Evolutionary conservation across 257 asterid genomes (phyloP), one percentile per base, ranked within the genome.

Genomic region (Gardenia jasminoides): DNA sequence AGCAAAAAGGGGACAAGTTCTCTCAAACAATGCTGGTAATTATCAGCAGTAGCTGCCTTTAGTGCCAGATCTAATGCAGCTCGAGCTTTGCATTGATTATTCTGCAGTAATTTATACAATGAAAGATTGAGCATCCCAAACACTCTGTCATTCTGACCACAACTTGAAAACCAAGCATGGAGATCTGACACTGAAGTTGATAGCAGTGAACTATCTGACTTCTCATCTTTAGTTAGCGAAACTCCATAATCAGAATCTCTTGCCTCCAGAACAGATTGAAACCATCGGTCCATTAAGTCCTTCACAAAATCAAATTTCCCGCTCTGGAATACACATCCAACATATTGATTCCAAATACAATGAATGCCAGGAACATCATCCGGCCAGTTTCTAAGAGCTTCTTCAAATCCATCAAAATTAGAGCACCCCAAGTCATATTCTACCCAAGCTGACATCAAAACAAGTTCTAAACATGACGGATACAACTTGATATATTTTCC

Each of bases 311-410:
- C 84, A 13, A 79, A 43, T 48, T 73, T 84, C 33, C 80, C 82
- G 56, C 67, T 80, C 75, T 78, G 81, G 36, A 85, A 83, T 46
- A 83, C 87, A 7, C 83, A 80, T 76, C 74, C 85, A 56, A 80
- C 84, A 80, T 88, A 88, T 62, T 88, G 91, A 74, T 88, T 84
- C 88, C 88, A 88, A 80, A 88, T 75, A 81, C 91, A 84, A 69
- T 88, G 89, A 59, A 82, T 54, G 41, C 91, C 91, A 69, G 88
- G 86, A 31, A 77, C 84, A 72, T 80, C 85, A 47, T 80, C 85
- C 26, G 75, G 83, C 91, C 91, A 88, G 66, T 76, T 85, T 48
- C 78, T 78, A 44, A 88, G 79, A 66, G 87, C 87, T 75, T 82
- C 87, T 78, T 85, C 89, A 71, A 88, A 88, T 43, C 86, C 88